phyloP scores from a whole-genome alignment of 2,329 filamentous ascomycete genomes.

The Colletotrichum nymphaeae region DNA sequence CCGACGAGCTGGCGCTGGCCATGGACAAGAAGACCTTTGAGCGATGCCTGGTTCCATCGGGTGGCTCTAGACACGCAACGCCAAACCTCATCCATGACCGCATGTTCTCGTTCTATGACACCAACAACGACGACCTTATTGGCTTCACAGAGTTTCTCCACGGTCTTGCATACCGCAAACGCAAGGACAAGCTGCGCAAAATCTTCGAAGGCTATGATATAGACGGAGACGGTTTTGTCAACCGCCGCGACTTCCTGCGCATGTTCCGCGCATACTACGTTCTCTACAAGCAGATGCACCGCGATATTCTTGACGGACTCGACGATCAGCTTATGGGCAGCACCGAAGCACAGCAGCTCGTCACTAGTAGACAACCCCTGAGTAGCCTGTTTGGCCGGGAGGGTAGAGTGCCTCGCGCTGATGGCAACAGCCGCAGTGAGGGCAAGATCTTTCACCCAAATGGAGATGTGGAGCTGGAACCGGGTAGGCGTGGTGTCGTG shows the following conservation, averaged over 20 bases:
- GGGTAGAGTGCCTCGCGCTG: conserved; percentile 73
- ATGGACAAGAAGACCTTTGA: conserved; percentile 96
- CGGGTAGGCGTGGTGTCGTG: conserved; percentile 67
- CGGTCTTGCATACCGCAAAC: conserved; percentile 78
- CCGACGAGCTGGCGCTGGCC: conserved; percentile 79
- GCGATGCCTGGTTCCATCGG: conserved; percentile 87
- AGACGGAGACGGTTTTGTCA: conserved; percentile 87
- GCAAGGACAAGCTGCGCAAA: conserved; percentile 75
- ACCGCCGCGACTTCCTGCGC: conserved; percentile 86
- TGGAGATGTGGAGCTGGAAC: conserved; percentile 73
- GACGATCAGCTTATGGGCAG: conserved; percentile 83
- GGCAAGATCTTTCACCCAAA: conserved; percentile 74
- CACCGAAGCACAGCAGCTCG: conserved; percentile 79
- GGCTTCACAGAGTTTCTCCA: conserved; percentile 92
- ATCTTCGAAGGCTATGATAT: conserved; percentile 94
- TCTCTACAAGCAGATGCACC: conserved; percentile 88
- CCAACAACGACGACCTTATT: conserved; percentile 88
- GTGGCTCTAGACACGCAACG: conserved; percentile 78
- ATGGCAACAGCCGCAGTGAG: conserved; percentile 69
- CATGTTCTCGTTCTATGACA: conserved; percentile 97
- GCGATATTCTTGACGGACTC: conserved; percentile 81
- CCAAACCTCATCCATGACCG: conserved; percentile 95
- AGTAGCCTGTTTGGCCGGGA: conserved; percentile 81
- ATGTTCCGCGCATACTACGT: conserved; percentile 95
- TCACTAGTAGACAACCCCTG: conserved; percentile 79